Evolutionary conservation across 2,329 filamentous ascomycete species (phyloP).

Genomic region (Colletotrichum melonis): DNA sequence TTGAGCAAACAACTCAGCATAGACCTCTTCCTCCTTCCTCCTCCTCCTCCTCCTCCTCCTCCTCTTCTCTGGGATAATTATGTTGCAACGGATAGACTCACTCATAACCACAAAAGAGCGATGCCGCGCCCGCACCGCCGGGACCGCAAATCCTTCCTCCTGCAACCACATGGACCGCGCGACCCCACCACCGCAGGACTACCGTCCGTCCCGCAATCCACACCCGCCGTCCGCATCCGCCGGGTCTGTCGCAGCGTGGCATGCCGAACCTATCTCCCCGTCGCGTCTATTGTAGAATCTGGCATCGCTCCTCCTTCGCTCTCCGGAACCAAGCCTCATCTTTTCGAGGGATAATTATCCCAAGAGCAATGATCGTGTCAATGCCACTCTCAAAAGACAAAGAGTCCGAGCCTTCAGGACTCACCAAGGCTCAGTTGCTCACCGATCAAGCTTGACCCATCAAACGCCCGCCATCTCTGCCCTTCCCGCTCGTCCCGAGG

Average conservation of each 20-base stretch:
- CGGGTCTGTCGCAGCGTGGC: background rate
- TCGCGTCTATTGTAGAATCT: background rate
- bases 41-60: background rate
- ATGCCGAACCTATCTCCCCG: background rate
- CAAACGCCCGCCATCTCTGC: constrained; percentile 1
- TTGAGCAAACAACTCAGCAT: constrained; percentile 14
- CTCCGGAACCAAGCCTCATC: background rate
- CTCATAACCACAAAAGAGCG: background rate
- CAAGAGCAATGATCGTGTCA: background rate
- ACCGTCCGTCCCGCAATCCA: constrained; percentile 14
- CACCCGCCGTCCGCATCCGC: background rate
- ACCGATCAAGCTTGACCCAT: background rate
- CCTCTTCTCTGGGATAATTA: background rate
- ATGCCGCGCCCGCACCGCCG: background rate
- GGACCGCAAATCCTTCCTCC: background rate
- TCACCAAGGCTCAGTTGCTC: background rate
- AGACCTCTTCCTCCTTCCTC: background rate
- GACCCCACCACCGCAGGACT: background rate
- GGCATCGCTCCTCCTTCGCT: background rate
- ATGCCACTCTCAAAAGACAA: background rate
- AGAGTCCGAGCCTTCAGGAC: background rate
- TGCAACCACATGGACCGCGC: background rate
- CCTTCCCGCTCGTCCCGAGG: constrained; percentile 1
- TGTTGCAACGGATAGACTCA: background rate
- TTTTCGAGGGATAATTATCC: background rate